These are phyloP conservation scores for Fusarium annulatum DNA, from an alignment of 2,329 filamentous ascomycete genomes.

Conservation along the genomic window DNA sequence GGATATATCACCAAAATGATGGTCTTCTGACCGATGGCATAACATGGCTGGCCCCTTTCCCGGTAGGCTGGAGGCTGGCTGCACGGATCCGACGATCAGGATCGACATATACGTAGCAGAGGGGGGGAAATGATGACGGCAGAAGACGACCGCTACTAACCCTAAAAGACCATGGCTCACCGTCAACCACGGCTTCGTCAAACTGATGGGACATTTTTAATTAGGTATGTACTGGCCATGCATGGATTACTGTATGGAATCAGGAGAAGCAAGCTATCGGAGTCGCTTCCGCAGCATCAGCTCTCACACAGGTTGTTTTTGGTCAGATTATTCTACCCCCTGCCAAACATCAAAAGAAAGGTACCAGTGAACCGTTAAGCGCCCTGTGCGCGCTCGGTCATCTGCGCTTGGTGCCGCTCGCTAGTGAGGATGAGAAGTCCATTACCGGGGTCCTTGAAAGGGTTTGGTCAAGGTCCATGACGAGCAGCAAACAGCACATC, in stretches of 20 bases:
- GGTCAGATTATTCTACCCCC: slow-evolving; percentile 15
- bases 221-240: slow-evolving; percentile 1
- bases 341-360: slow-evolving; percentile 20
- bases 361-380: slow-evolving; percentile 28
- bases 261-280: slow-evolving; percentile 35
- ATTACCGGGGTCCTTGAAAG: slow-evolving; percentile 34
- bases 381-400: slow-evolving; percentile 47
- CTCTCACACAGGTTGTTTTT: slow-evolving; percentile 6
- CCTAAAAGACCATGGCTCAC: slow-evolving; percentile 33
- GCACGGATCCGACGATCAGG: slow-evolving; percentile 45
- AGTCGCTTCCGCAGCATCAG: slow-evolving; percentile 30
- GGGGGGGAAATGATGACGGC: slow-evolving; percentile 41
- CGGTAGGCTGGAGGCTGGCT: slow-evolving; percentile 38
- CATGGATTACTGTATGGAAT: slow-evolving; percentile 6
- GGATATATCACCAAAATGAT: slow-evolving; percentile 19
- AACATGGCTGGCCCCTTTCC: slow-evolving; percentile 30
- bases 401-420: slow-evolving; percentile 45
- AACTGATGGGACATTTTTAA: slow-evolving; percentile 8
- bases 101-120: slow-evolving; percentile 38
- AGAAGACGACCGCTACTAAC: slow-evolving; percentile 22
- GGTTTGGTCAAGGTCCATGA: slow-evolving; percentile 32
- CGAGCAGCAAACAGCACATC: slow-evolving; percentile 27
- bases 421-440: slow-evolving; percentile 33
- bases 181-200: slow-evolving; percentile 17
- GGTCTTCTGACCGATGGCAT: slow-evolving; percentile 34